Evolutionary conservation across 176 grass and related monocot genomes (phyloP), one percentile per base, ranked within the genome.

Genomic region (Musa itinerans): DNA sequence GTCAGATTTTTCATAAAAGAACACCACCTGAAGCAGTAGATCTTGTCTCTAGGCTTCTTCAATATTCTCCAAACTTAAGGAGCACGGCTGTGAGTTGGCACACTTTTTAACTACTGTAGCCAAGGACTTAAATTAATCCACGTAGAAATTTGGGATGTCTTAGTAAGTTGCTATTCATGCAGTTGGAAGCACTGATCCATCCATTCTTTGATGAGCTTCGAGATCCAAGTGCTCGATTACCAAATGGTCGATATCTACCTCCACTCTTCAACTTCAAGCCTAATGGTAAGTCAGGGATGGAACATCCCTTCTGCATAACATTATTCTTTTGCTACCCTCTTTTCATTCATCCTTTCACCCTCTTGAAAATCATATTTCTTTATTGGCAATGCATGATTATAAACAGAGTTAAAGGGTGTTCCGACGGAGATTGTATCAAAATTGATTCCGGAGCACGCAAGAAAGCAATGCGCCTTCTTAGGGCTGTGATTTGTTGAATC

Each of bases 251-350:
- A 2, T 89, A 84, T 77, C 79, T 92, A 0, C 89, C 89, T 61
- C 89, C 86, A 7, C 83, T 92, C 53, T 89, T 92, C 54, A 89
- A 92, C 78, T 89, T 89, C 79, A 92, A 89, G 67, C 81, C 86
- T 50, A 81, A 92, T 22, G 89, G 89, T 92, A 63, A 74, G 78
- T 68, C 20, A 50, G 56, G 43, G 6, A 50, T 69, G 67, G 14
- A 20, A 49, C 9, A 16, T 3, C 68, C n/a, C 16, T 70, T 20
- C 8, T 50, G 16, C 9, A 76, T 49, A 15, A 23, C 19, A 26
- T 11, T 65, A 27, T 65, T 65, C 4, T 26, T 12, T 65, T 26
- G 63, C 23, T 11, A 65, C 63, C 9, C 26, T 14, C 26, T 65
- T 43, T 43, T 43, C 34, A 43, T 43, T 43, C 34, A 43, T 43